A percentile compares a stretch with the other conserved stretches of the same genome.
Evolutionary conservation across 2,329 filamentous ascomycete genomes (phyloP).

Genomic region (Fusarium zealandicum): DNA sequence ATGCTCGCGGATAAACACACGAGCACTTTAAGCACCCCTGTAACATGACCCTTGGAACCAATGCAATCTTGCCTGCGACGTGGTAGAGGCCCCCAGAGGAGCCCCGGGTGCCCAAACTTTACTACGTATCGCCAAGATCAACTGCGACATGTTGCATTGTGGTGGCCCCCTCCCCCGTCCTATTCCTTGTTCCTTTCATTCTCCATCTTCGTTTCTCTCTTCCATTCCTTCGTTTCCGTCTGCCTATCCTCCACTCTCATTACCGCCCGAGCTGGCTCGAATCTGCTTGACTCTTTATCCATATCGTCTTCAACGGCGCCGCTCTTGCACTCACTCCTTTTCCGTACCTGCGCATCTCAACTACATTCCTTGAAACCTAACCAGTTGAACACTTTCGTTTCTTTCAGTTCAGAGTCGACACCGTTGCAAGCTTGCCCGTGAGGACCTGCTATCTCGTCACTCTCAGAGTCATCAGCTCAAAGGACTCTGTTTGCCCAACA

Average conservation of each 20-base stretch:
- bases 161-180: conserved; percentile 16
- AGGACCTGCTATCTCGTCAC: conserved; percentile 3
- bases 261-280: conserved; percentile 35
- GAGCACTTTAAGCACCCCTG: conserved; percentile 29
- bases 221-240: conserved; percentile 34
- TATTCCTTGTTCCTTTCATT: conserved; percentile 12
- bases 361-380: conserved; percentile 33
- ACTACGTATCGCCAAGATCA: conserved; percentile 30
- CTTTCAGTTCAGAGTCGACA: conserved; percentile 4
- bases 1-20: conserved; percentile 23
- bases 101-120: conserved; percentile 1
- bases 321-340: conserved; percentile 23
- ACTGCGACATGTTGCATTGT: conserved; percentile 14
- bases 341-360: conserved; percentile 14
- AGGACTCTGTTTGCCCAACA: conserved; percentile 13
- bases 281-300: conserved; percentile 29
- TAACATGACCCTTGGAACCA: conserved; percentile 42
- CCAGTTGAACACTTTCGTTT: conserved; percentile 35
- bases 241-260: conserved; percentile 25
- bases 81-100: conserved; percentile 15
- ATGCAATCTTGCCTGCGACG: conserved; percentile 41
- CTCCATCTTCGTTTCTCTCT: conserved; percentile 32
- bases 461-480: neutral
- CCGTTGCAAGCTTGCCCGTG: neutral
- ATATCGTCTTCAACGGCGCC: conserved; percentile 13